Conservation (phyloP, 1,284 basidiomycete species). For the Acaromyces ingoldii region DNA sequence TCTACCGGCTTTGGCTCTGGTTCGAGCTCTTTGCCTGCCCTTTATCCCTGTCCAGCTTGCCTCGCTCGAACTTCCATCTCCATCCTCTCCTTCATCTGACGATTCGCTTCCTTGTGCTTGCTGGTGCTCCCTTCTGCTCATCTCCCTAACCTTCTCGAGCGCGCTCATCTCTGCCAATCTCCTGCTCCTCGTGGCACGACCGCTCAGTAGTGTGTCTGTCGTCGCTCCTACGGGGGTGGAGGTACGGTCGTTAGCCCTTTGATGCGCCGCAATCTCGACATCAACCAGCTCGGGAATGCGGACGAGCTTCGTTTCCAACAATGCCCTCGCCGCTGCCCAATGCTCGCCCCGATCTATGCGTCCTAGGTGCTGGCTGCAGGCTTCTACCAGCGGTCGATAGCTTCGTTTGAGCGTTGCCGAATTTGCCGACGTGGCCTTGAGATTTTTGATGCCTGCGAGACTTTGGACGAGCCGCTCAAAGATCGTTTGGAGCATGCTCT, state of each 20-base stretch:
- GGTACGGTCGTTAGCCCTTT: constrained; percentile 7
- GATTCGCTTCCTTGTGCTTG: too few relatives aligned
- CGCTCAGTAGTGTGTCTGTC: constrained; percentile 22
- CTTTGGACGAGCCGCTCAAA: constrained; percentile 20
- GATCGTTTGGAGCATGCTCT: constrained; percentile 26
- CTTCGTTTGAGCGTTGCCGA: constrained; percentile 7
- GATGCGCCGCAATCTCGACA: constrained; percentile 16
- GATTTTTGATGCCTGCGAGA: constrained; percentile 22
- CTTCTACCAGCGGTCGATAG: background rate
- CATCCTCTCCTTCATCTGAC: constrained; percentile 5
- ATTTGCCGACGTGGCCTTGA: constrained; percentile 14
- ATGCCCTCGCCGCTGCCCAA: constrained; percentile 22
- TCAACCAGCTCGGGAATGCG: constrained; percentile 9
- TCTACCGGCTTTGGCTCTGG: too few relatives aligned
- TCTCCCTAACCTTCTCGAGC: constrained; percentile 14
- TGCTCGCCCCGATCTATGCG: constrained; percentile 26
- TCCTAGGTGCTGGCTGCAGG: constrained; percentile 14
- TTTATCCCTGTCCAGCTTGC: background rate
- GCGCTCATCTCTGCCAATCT: constrained; percentile 6
- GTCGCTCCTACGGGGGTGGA: constrained; percentile 15
- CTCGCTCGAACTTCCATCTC: background rate
- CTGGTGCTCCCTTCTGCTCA: background rate
- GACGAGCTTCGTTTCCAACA: constrained; percentile 12
- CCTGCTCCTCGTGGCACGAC: constrained; percentile 22
- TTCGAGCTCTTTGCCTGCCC: background rate